Conservation (phyloP, 306 rosid genomes). For the Senna siamea region DNA sequence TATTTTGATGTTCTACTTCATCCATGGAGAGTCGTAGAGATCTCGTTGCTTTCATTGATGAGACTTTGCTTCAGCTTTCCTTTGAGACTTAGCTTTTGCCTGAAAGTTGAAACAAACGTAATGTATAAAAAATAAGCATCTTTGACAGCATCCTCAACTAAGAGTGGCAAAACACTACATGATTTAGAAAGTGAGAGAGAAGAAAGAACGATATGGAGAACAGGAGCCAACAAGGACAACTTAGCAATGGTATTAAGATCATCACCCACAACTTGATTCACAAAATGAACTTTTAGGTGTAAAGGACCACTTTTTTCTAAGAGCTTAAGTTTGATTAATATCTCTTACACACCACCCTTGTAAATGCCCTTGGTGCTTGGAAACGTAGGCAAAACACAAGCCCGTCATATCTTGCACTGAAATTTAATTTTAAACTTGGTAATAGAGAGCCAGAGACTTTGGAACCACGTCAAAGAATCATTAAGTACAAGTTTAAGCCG, state of each 20-base stretch:
- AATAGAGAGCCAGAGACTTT: no score
- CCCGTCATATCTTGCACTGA: neutral
- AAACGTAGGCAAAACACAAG: neutral
- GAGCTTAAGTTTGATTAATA: no score
- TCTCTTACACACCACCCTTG: no score
- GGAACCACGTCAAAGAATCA: neutral
- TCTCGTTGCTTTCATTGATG: conserved; percentile 67
- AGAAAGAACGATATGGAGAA: conserved; percentile 7
- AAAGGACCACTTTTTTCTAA: neutral
- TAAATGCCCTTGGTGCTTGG: neutral
- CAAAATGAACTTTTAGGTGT: neutral
- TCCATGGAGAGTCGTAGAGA: conserved; percentile 21
- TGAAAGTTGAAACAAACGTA: conserved; percentile 38
- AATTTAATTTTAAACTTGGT: no score
- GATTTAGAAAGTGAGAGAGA: conserved; percentile 12
- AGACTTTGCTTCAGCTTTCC: conserved; percentile 65
- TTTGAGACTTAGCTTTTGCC: conserved; percentile 85
- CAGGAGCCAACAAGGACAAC: neutral
- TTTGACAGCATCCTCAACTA: conserved; percentile 6
- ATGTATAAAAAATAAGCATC: conserved; percentile 14
- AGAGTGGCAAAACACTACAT: conserved; percentile 1
- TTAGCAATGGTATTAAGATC: neutral
- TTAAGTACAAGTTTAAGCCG: neutral
- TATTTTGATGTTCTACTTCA: conserved; percentile 59
- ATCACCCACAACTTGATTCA: neutral